Evolutionary conservation across 2,329 filamentous ascomycete species (phyloP), one percentile per base, ranked within the genome.

Genomic region (Aspergillus vadensis): DNA sequence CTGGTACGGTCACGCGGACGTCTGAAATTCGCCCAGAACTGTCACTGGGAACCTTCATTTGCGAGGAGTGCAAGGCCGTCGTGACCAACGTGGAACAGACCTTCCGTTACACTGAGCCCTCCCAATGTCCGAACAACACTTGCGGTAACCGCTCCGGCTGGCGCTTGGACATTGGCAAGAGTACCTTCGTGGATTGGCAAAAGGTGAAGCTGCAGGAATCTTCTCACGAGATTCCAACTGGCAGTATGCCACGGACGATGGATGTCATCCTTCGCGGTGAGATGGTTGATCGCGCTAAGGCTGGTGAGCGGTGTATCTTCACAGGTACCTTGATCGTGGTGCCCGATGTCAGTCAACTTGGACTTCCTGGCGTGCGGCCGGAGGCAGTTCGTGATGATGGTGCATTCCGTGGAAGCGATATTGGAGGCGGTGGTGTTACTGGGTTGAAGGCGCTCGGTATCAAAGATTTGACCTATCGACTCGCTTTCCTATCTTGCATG

Each of bases 161-260:
- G 95, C 88, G 92, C 66, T 80, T 99, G n/a, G 94, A 99, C 70
- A 97, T 99, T 71, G 86, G 92, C 47, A 94, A 96, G 76, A 97
- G 93, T 76, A 98, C 93, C 0, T 99, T 99, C 74, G 91, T 99
- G 63, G 95, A 99, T 79, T 99, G 95, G 95, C 95, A 99, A 75
- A 98, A 98, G 76, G 92, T 98, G 23, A 91, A 96, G 64, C 92
- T 98, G 63, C 95, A 99, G 78, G 95, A 99, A 77, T 99, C 98
- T 80, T 97, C 92, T 67, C 94, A 94, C 4, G 95, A 99, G 75
- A 99, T 99, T 39, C 95, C 95, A 0, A 99, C 95, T 0, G 95
- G 95, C 57, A 97, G 93, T 79, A 99, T 99, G 95, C 95, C 95
- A 23, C 86, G 95, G 61, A 99, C 95, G 2, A 95, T 99, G 86